Percentiles rank a stretch among this genome's conserved stretches.
Conservation (phyloP, 306 rosid species). For the Senna tora region DNA sequence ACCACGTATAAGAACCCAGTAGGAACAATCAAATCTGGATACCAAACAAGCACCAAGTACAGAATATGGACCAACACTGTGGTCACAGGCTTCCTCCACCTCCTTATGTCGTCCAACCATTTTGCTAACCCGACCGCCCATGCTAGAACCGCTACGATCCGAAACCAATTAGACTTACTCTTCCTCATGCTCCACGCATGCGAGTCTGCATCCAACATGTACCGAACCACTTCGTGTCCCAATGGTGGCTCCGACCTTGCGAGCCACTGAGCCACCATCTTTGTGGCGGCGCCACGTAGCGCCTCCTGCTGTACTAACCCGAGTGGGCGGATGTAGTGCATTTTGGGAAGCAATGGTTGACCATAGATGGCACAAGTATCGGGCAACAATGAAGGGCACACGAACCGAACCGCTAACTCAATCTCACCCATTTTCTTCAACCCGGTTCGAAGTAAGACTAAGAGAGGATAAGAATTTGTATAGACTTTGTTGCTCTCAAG, state of each 20-base stretch:
- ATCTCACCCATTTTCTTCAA: constrained; percentile 92
- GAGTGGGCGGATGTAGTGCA: constrained; percentile 89
- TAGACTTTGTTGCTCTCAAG: constrained; percentile 83
- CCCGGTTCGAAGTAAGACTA: constrained; percentile 60
- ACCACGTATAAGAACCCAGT: constrained; percentile 85
- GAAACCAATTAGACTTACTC: constrained; percentile 90
- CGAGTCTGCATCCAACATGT: constrained; percentile 93
- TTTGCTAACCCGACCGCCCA: constrained; percentile 89
- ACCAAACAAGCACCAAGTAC: constrained; percentile 94
- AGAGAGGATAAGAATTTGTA: constrained; percentile 72
- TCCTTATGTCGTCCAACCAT: constrained; percentile 78
- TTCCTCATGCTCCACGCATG: constrained; percentile 95
- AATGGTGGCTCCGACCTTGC: constrained; percentile 79
- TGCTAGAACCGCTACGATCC: constrained; percentile 84
- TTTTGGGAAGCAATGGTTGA: constrained; percentile 78
- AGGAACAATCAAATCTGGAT: constrained; percentile 88
- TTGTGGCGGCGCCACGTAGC: constrained; percentile 75
- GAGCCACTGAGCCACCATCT: constrained; percentile 85
- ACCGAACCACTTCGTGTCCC: constrained; percentile 85
- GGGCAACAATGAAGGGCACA: constrained; percentile 71
- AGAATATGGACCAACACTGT: constrained; percentile 78
- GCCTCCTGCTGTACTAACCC: constrained; percentile 93
- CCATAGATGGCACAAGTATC: constrained; percentile 78
- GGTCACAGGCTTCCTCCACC: constrained; percentile 84
- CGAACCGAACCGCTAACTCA: constrained; percentile 82